Evolutionary conservation across 1,139 yeast genomes (phyloP).

Genomic region (Sugiyamaella sp.): DNA sequence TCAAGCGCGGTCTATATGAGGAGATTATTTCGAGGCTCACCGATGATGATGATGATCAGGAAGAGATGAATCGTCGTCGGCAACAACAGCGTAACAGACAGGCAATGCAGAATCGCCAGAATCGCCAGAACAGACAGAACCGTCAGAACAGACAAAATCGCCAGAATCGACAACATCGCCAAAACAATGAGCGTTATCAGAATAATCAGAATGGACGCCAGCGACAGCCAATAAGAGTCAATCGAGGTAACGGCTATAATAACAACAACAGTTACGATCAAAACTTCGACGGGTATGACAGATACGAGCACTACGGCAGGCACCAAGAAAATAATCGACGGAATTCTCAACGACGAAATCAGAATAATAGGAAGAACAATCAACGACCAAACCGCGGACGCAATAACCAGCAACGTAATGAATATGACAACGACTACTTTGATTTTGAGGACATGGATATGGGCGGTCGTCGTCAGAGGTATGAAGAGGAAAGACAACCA

Average conservation of each 20-base stretch:
- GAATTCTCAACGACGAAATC: constrained; percentile 2
- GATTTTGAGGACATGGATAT: constrained; percentile 10
- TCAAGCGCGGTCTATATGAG: constrained; percentile 12
- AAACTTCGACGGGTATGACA: constrained; percentile 7
- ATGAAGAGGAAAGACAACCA: constrained; percentile 5
- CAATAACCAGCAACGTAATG: constrained; percentile 1
- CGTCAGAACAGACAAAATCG: constrained; percentile 13
- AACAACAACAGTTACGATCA: constrained; percentile 1
- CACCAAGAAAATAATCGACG: constrained; percentile 9
- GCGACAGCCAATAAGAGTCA: constrained; percentile 7
- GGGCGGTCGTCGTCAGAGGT: constrained; percentile 8
- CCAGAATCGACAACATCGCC: constrained; percentile 8
- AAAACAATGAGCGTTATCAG: not conserved
- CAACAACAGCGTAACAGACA: constrained; percentile 4
- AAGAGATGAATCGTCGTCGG: constrained; percentile 2
- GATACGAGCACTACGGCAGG: constrained; percentile 1
- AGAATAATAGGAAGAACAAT: constrained; percentile 5
- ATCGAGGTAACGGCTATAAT: constrained; percentile 6
- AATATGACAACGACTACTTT: not conserved
- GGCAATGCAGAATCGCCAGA: constrained; percentile 6
- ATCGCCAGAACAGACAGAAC: constrained; percentile 2
- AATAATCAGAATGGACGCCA: not conserved
- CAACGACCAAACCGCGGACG: constrained; percentile 1
- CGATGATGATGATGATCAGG: constrained; percentile 14
- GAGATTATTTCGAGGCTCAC: constrained; percentile 14